A percentile compares a stretch with the other conserved stretches of the same genome.
Conservation (phyloP, 495 filamentous ascomycete genomes). For the Massariosphaeria phaeospora region DNA sequence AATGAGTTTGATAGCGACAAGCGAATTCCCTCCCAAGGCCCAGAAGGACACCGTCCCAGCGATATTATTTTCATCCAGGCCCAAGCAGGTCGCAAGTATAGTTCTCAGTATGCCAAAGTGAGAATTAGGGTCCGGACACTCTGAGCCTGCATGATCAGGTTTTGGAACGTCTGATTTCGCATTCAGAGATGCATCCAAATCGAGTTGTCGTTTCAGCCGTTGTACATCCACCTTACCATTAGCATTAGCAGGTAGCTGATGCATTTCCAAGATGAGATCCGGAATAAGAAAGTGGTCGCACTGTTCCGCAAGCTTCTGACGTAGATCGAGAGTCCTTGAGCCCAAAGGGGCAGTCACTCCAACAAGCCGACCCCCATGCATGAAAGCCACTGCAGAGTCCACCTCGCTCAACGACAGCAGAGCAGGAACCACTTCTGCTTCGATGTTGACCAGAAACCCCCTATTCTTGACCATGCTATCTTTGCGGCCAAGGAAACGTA, state of each 20-base stretch:
- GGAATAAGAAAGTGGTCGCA: constrained; percentile 9
- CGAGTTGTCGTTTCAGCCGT: no score
- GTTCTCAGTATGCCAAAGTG: no score
- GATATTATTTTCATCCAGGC: no score
- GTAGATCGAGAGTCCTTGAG: neutral
- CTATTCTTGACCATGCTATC: constrained; percentile 31
- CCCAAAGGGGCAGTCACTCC: constrained; percentile 4
- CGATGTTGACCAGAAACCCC: constrained; percentile 12
- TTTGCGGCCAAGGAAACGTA: constrained; percentile 27
- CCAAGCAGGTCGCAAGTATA: no score
- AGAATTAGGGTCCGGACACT: no score
- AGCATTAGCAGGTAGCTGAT: neutral
- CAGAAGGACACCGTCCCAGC: constrained; percentile 18
- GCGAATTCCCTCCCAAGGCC: constrained; percentile 19
- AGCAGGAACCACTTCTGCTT: constrained; percentile 9
- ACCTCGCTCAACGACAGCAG: neutral
- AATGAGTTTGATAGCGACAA: constrained; percentile 9
- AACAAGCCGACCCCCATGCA: constrained; percentile 4
- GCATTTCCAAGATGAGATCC: constrained; percentile 1
- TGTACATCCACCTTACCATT: constrained; percentile 21
- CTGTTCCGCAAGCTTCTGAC: neutral
- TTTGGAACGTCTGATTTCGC: no score
- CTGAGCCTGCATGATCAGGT: no score
- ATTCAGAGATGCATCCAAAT: no score
- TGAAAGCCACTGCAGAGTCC: constrained; percentile 7